phyloP scores from a whole-genome alignment of 805 yeast genomes.

The Saturnispora quitensis region DNA sequence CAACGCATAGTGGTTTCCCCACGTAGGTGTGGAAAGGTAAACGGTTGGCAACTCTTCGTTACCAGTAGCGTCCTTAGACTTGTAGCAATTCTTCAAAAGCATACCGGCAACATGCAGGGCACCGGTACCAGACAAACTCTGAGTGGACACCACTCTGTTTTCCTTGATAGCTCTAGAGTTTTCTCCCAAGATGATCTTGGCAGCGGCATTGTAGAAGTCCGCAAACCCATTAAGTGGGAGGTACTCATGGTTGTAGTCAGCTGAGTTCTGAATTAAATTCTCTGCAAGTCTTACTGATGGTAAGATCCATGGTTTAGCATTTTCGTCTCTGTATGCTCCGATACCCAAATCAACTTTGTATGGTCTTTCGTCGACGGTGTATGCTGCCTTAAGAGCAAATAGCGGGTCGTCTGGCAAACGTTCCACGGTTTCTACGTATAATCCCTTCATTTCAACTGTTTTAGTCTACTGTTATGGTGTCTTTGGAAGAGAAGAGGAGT shows the following conservation, averaged over 20 bases:
- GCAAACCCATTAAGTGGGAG: conserved; percentile 73
- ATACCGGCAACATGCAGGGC: conserved; percentile 85
- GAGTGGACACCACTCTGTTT: conserved; percentile 50
- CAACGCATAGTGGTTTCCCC: conserved; percentile 92
- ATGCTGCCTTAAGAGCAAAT: conserved; percentile 70
- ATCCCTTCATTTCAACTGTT: conserved; percentile 14
- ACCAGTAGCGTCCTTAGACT: conserved; percentile 17
- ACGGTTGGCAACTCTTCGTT: conserved; percentile 31
- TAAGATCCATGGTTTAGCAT: conserved; percentile 84
- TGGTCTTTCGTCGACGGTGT: conserved; percentile 44
- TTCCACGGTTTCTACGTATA: conserved; percentile 33
- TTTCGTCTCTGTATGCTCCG: conserved; percentile 90
- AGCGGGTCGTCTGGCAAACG: conserved; percentile 80
- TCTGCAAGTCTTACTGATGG: conserved; percentile 75
- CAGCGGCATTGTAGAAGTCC: conserved; percentile 59
- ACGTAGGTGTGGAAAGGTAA: conserved; percentile 84
- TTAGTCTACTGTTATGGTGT: not conserved
- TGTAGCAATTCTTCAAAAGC: conserved; percentile 47
- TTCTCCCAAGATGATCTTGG: conserved; percentile 61
- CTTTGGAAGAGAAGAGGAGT: not conserved
- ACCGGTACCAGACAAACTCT: conserved; percentile 81
- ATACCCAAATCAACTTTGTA: conserved; percentile 79
- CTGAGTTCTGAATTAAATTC: conserved; percentile 45
- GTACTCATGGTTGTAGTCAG: conserved; percentile 76
- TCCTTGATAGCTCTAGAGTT: conserved; percentile 45